These are phyloP conservation scores for Cocos nucifera DNA, from an alignment of 176 grass and related monocot genomes.

Conservation along the genomic window DNA sequence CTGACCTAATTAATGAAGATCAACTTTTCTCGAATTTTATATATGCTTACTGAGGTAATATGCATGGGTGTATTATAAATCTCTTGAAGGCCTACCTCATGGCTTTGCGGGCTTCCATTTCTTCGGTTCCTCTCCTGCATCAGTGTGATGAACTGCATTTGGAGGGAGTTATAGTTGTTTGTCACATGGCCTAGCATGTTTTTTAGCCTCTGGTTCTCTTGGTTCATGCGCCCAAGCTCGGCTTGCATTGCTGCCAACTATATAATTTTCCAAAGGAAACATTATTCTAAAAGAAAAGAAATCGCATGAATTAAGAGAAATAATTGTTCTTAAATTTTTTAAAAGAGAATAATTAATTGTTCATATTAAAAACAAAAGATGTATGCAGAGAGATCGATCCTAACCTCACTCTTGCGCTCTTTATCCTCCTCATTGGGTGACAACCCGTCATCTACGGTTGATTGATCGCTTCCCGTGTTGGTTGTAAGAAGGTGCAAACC, in stretches of 20 bases:
- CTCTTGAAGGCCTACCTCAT: constrained; percentile 6
- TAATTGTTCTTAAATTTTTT: too few relatives aligned
- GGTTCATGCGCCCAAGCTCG: constrained; percentile 64
- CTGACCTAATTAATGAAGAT: too few relatives aligned
- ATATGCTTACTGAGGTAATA: not conserved
- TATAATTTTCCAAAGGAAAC: not conserved
- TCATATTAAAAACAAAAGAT: too few relatives aligned
- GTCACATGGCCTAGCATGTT: constrained; percentile 64
- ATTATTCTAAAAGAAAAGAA: too few relatives aligned
- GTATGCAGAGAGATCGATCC: too few relatives aligned
- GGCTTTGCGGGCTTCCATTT: constrained; percentile 2
- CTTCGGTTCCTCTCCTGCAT: constrained; percentile 42
- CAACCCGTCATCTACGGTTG: constrained; percentile 46
- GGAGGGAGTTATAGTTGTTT: constrained; percentile 66
- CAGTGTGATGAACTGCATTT: constrained; percentile 60
- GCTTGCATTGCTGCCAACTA: constrained; percentile 51
- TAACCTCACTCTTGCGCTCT: constrained; percentile 46
- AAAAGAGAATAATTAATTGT: too few relatives aligned
- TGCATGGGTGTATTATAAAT: too few relatives aligned
- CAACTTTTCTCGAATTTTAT: not conserved
- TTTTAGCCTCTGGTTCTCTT: constrained; percentile 85
- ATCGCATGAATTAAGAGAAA: too few relatives aligned
- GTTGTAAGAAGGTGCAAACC: constrained; percentile 41
- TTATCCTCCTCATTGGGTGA: constrained; percentile 28
- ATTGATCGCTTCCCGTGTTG: constrained; percentile 64